phyloP scores from a whole-genome alignment of 495 filamentous ascomycete species.

The Penicillium canescens region DNA sequence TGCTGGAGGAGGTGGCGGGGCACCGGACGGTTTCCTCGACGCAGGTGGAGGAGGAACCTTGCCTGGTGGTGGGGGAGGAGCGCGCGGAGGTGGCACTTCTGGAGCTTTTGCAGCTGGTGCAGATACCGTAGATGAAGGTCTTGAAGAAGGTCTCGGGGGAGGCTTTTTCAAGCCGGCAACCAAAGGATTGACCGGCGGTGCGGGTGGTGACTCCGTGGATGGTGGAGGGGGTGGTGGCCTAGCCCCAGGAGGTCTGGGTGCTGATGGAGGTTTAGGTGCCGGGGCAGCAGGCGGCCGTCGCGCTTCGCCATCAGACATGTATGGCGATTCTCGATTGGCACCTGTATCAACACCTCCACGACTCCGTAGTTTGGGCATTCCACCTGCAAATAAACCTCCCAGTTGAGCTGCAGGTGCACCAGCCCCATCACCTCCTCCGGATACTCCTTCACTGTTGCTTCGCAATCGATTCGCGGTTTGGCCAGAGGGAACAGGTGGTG shows the following conservation, averaged over 20 bases:
- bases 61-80: slow-evolving; percentile 62
- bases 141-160: slow-evolving; percentile 49
- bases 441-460: slow-evolving; percentile 77
- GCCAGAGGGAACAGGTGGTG: slow-evolving; percentile 68
- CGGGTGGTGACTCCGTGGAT: slow-evolving; percentile 53
- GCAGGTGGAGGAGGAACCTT: slow-evolving; percentile 50
- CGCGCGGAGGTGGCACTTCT: slow-evolving; percentile 59
- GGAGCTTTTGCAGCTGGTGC: slow-evolving; percentile 48
- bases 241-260: slow-evolving; percentile 62
- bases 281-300: slow-evolving; percentile 36
- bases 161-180: slow-evolving; percentile 63
- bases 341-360: slow-evolving; percentile 89
- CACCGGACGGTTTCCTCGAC: slow-evolving; percentile 64
- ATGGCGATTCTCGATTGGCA: slow-evolving; percentile 72
- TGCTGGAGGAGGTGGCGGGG: slow-evolving; percentile 42
- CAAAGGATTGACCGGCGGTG: slow-evolving; percentile 55
- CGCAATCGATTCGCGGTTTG: slow-evolving; percentile 61
- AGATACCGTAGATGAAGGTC: slow-evolving; percentile 51
- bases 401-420: slow-evolving; percentile 68
- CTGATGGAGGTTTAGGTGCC: slow-evolving; percentile 59
- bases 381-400: slow-evolving; percentile 86
- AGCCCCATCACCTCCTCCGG: slow-evolving; percentile 39
- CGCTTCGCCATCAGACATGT: slow-evolving; percentile 77
- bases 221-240: slow-evolving; percentile 52
- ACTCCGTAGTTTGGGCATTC: slow-evolving; percentile 93